Evolutionary conservation across 2,329 filamentous ascomycete genomes (phyloP), one percentile per base, ranked within the genome.

Genomic region (Exserohilum rostratum): DNA sequence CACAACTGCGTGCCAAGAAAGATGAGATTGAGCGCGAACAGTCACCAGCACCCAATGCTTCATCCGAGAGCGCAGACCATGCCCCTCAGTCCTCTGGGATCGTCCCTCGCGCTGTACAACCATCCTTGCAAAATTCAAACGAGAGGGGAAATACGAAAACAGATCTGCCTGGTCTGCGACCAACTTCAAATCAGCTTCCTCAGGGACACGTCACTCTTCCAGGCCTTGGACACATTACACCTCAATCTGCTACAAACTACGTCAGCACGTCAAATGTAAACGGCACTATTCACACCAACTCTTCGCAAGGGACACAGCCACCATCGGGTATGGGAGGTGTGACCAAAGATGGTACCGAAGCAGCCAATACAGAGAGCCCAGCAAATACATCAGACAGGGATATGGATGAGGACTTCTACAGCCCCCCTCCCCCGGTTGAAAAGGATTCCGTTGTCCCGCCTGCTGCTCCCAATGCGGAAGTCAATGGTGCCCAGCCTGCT

Each of bases 1-100:
- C 76, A 20, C 74, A 79, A 46, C 70, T 82, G 20, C 75, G 79
- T 53, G 75, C 76, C 4, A 76, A 72, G 53, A 77, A 74, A 44
- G 66, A 72, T 25, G 74, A 76, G 54, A 74, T 76, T 22, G 66
- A 72, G 40, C 66, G 67, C 35, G 66, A 72, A 40, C 54, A 44
- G 13, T 63, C 60, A 10, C 57, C 60, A 9, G 58, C 57, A 5
- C 45, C 40, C 9, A 54, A 61, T 2, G 15, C 3, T 11, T 10
- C 37, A 2, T 22, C 40, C 1, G 46, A 57, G 38, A 31, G 18
- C 18, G 40, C 17, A 1, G 27, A 11, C 5, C 7, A 6, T 15
- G 40, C 15, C 33, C 42, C 44, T 18, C 48, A 38, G 11, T n/a
- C 48, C 3, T 22, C 46, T 12, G 1, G 17, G 6, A 30, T 37